Evolutionary conservation across 148 eudicot species (phyloP).

Genomic region (Simmondsia chinensis): DNA sequence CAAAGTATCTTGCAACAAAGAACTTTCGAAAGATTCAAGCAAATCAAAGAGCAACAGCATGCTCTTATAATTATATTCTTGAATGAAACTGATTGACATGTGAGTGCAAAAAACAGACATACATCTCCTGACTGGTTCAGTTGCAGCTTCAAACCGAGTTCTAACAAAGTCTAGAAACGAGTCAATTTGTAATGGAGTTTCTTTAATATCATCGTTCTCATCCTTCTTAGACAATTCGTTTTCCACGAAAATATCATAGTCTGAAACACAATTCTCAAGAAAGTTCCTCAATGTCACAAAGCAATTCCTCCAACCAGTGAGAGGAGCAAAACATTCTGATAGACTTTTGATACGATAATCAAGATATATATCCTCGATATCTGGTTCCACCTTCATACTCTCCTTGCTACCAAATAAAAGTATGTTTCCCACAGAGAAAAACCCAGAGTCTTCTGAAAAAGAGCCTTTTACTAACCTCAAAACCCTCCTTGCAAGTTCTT

Average conservation of each 20-base stretch:
- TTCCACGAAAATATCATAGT: conserved; percentile 20
- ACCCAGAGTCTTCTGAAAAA: conserved; percentile 6
- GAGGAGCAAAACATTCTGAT: conserved; percentile 23
- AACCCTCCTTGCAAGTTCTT: conserved; percentile 32
- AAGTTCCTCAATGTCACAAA: conserved; percentile 25
- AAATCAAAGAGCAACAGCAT: conserved; percentile 9
- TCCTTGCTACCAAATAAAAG: conserved; percentile 41
- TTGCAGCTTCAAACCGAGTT: conserved; percentile 16
- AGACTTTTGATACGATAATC: conserved; percentile 40
- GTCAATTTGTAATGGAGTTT: background rate
- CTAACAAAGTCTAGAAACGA: conserved; percentile 31
- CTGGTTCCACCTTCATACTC: conserved; percentile 18
- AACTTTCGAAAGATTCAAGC: conserved; percentile 22
- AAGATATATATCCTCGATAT: conserved; percentile 27
- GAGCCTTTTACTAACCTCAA: conserved; percentile 17
- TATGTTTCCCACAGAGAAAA: conserved; percentile 29
- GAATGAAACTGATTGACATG: conserved; percentile 24
- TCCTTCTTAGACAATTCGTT: conserved; percentile 16
- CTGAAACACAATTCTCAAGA: conserved; percentile 33
- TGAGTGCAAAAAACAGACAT: conserved; percentile 29
- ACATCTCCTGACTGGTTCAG: conserved; percentile 21
- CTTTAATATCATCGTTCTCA: conserved; percentile 6
- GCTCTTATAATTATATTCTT: conserved; percentile 15
- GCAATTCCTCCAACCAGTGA: conserved; percentile 42
- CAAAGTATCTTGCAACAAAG: conserved; percentile 21